phyloP scores from a whole-genome alignment of 2,329 filamentous ascomycete genomes.

The Fusarium duplospermum region DNA sequence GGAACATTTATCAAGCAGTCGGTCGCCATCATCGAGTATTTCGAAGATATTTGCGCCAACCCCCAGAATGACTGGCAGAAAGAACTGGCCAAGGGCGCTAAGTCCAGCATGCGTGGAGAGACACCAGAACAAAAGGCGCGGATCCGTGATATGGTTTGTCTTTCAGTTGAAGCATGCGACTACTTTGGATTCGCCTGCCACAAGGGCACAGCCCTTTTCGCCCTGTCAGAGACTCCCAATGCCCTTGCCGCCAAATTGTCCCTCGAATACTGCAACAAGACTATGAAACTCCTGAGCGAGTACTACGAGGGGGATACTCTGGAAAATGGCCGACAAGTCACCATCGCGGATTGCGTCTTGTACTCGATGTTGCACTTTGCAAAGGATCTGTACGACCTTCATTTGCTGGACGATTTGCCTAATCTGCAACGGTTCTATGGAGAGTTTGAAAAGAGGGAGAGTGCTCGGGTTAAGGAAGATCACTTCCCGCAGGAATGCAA shows the following conservation, averaged over 20 bases:
- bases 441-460: conserved; percentile 20
- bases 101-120: conserved; percentile 1
- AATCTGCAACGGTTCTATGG: conserved; percentile 17
- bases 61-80: conserved; percentile 17
- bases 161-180: conserved; percentile 25
- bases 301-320: conserved; percentile 20
- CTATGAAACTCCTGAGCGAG: conserved; percentile 5
- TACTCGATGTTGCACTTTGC: conserved; percentile 30
- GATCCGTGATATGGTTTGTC: conserved; percentile 18
- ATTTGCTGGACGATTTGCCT: conserved; percentile 12
- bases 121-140: conserved; percentile 17
- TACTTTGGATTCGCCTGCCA: conserved; percentile 31
- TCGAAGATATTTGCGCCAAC: conserved; percentile 31
- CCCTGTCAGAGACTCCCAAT: not conserved
- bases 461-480: conserved; percentile 5
- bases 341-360: conserved; percentile 30
- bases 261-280: conserved; percentile 19
- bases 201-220: conserved; percentile 23
- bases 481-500: conserved; percentile 22
- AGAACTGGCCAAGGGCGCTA: not conserved
- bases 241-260: not conserved
- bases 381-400: conserved; percentile 19
- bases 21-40: conserved; percentile 26
- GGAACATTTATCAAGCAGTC: conserved; percentile 36
- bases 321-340: not conserved